A percentile compares a stretch with the other conserved stretches of the same genome.
Evolutionary conservation across 768 basidiomycete genomes (phyloP).

Genomic region (Lanmaoa pseudosensibilis): DNA sequence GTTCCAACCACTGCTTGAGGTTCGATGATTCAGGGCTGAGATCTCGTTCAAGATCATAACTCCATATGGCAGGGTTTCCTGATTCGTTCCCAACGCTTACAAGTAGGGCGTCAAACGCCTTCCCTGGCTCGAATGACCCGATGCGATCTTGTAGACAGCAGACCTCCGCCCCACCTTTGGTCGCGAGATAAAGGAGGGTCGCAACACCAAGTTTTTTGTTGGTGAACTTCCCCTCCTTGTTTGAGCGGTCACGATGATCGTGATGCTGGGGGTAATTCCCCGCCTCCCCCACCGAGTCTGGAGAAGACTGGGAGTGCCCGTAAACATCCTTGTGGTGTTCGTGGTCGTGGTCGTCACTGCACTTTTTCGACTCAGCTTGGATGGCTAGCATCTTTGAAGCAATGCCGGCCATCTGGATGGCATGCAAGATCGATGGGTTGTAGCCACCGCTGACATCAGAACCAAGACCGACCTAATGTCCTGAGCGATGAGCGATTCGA

Average conservation of each 20-base stretch:
- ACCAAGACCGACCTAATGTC: slow-evolving; percentile 81
- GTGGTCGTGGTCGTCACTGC: background rate
- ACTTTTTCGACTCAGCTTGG: slow-evolving; percentile 31
- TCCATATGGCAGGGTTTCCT: slow-evolving; percentile 61
- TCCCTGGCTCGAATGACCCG: slow-evolving; percentile 78
- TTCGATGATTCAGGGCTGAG: slow-evolving; percentile 32
- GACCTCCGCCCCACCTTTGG: slow-evolving; percentile 85
- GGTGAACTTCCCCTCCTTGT: slow-evolving; percentile 38
- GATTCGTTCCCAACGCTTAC: slow-evolving; percentile 56
- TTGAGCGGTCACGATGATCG: background rate
- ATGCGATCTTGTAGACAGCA: slow-evolving; percentile 66
- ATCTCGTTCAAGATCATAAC: slow-evolving; percentile 36
- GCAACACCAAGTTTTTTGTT: slow-evolving; percentile 68
- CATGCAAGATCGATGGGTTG: slow-evolving; percentile 73
- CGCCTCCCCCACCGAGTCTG: background rate
- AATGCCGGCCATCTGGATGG: slow-evolving; percentile 73
- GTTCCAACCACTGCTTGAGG: slow-evolving; percentile 66
- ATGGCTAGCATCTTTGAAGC: slow-evolving; percentile 76
- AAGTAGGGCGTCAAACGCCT: slow-evolving; percentile 87
- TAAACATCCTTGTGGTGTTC: background rate
- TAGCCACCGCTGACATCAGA: slow-evolving; percentile 92
- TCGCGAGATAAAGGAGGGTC: slow-evolving; percentile 86
- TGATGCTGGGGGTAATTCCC: background rate
- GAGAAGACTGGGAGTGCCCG: background rate
- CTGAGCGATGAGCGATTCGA: slow-evolving; percentile 2